Evolutionary conservation across 306 rosid genomes (phyloP).

Genomic region (Castanea sativa): DNA sequence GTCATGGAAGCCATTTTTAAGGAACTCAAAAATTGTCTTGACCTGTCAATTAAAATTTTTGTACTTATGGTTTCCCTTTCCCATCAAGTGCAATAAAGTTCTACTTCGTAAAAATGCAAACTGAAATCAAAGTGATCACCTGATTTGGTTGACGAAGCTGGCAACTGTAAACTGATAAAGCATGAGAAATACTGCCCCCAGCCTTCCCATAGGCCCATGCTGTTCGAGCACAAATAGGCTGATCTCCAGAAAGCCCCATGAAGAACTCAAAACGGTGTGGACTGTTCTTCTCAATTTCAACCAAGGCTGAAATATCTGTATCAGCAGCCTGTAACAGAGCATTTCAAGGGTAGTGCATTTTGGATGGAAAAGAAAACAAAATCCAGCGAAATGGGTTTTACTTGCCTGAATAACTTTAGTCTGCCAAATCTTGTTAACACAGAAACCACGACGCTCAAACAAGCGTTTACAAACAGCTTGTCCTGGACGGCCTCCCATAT

Average conservation of each 20-base stretch:
- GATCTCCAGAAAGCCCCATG: conserved; percentile 98
- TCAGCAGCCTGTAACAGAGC: conserved; percentile 72
- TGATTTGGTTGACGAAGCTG: conserved; percentile 94
- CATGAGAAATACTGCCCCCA: conserved; percentile 91
- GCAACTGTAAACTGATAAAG: conserved; percentile 94
- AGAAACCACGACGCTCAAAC: conserved; percentile 95
- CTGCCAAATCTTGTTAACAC: conserved; percentile 88
- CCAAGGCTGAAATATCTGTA: conserved; percentile 92
- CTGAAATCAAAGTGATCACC: conserved; percentile 45
- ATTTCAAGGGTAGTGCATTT: conserved; percentile 27
- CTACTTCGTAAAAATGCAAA: conserved; percentile 20
- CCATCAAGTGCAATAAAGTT: conserved; percentile 16
- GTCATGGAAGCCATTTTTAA: conserved; percentile 84
- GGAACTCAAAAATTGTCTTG: conserved; percentile 85
- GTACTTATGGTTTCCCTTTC: conserved; percentile 23
- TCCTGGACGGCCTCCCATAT: conserved; percentile 99
- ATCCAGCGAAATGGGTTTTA: conserved; percentile 14
- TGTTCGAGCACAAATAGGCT: conserved; percentile 92
- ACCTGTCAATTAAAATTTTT: conserved; percentile 58
- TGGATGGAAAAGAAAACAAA: conserved; percentile 12
- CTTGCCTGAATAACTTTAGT: conserved; percentile 94
- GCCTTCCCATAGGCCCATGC: conserved; percentile 96
- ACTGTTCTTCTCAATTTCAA: conserved; percentile 96
- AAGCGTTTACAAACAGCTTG: conserved; percentile 87
- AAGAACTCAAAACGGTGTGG: conserved; percentile 99